Evolutionary conservation across 2,329 filamentous ascomycete species (phyloP).

Genomic region (Phialocephala subalpina): DNA sequence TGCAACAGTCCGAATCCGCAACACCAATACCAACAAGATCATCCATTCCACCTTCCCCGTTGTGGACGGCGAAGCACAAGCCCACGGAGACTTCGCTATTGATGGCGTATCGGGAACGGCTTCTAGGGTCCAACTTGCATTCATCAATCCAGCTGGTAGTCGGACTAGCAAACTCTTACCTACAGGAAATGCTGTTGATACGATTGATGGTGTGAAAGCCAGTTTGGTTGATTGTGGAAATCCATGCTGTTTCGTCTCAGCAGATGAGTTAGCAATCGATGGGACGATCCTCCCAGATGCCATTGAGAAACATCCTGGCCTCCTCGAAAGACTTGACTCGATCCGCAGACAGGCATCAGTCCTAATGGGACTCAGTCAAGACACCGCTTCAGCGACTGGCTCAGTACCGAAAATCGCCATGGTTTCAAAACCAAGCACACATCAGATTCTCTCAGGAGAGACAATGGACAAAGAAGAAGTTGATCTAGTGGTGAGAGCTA

Average conservation of each 20-base stretch:
- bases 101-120: slow-evolving; percentile 69
- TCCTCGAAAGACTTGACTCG: slow-evolving; percentile 58
- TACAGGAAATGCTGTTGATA: slow-evolving; percentile 63
- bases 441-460: slow-evolving; percentile 48
- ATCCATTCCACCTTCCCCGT: slow-evolving; percentile 66
- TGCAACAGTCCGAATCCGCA: slow-evolving; percentile 65
- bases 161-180: slow-evolving; percentile 68
- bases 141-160: slow-evolving; percentile 68
- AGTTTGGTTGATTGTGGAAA: slow-evolving; percentile 71
- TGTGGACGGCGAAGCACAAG: slow-evolving; percentile 53
- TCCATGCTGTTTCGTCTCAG: slow-evolving; percentile 68
- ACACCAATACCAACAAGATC: slow-evolving; percentile 75
- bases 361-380: slow-evolving; percentile 64
- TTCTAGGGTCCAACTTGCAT: slow-evolving; percentile 65
- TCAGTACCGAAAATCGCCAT: slow-evolving; percentile 72
- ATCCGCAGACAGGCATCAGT: slow-evolving; percentile 65
- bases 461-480: slow-evolving; percentile 42
- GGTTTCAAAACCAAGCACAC: slow-evolving; percentile 52
- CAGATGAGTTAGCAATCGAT: slow-evolving; percentile 58
- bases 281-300: slow-evolving; percentile 61
- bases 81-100: slow-evolving; percentile 64
- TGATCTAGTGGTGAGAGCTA: slow-evolving; percentile 54
- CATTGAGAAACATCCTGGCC: slow-evolving; percentile 54
- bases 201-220: slow-evolving; percentile 55
- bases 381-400: slow-evolving; percentile 53